Conservation (phyloP, 768 basidiomycete species). For the Pleurotus tuber-regium region DNA sequence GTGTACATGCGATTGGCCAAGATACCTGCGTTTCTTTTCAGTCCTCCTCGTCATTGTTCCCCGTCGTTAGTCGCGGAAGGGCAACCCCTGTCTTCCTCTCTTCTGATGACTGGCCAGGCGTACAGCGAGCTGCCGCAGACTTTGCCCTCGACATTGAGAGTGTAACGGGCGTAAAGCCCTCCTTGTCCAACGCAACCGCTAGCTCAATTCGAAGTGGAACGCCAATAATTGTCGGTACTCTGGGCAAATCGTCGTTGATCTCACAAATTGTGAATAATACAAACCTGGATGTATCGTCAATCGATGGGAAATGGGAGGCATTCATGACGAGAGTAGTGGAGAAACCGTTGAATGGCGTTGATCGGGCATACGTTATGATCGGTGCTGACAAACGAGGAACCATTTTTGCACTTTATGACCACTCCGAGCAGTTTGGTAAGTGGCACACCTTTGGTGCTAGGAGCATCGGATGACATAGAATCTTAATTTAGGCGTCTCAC, state of each 20-base stretch:
- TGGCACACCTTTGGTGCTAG: no score
- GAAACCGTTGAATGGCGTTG: slow-evolving; percentile 55
- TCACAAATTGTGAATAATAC: slow-evolving; percentile 49
- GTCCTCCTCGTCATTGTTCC: slow-evolving; percentile 34
- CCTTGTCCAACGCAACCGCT: slow-evolving; percentile 49
- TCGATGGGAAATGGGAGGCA: slow-evolving; percentile 67
- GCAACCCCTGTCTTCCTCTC: slow-evolving; percentile 51
- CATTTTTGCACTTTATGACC: slow-evolving; percentile 64
- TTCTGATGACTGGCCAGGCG: slow-evolving; percentile 60
- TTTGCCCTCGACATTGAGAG: slow-evolving; percentile 61
- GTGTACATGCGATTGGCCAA: slow-evolving; percentile 45
- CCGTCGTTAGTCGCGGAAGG: slow-evolving; percentile 41
- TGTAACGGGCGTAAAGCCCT: slow-evolving; percentile 53
- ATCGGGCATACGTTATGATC: slow-evolving; percentile 63
- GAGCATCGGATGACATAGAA: no score
- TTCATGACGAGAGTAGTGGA: slow-evolving; percentile 51
- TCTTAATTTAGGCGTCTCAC: slow-evolving; percentile 49
- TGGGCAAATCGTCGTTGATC: slow-evolving; percentile 56
- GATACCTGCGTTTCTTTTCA: slow-evolving; percentile 45
- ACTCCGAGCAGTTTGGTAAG: slow-evolving; percentile 66
- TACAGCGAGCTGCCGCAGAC: slow-evolving; percentile 57
- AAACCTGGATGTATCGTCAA: slow-evolving; percentile 50
- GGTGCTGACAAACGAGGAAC: slow-evolving; percentile 71
- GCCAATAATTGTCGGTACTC: slow-evolving; percentile 64
- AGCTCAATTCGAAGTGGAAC: slow-evolving; percentile 27